phyloP scores from a whole-genome alignment of 257 asterid species.

The Ehretia macrophylla region DNA sequence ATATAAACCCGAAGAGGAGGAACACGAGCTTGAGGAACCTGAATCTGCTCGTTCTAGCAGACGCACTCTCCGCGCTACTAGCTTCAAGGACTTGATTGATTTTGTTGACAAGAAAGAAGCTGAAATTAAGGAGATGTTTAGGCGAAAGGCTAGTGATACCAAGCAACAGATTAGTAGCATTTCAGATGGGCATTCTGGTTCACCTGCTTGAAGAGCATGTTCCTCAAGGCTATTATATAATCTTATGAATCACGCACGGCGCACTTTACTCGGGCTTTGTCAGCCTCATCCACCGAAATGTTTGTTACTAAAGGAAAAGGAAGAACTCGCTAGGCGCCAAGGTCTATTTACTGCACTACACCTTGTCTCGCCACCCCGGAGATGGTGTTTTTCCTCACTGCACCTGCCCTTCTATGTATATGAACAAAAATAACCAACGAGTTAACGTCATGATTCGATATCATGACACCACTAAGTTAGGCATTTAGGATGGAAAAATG shows the following conservation, averaged over 20 bases:
- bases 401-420: background rate
- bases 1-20: constrained; percentile 37
- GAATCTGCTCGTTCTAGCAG: constrained; percentile 26
- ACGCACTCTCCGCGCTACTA: constrained; percentile 30
- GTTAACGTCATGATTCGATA: no score
- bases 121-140: constrained; percentile 56
- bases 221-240: no score
- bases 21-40: constrained; percentile 29
- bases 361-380: no score
- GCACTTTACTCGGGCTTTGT: no score
- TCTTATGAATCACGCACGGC: no score
- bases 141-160: constrained; percentile 38
- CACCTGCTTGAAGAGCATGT: constrained; percentile 11
- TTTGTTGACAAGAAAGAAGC: constrained; percentile 72
- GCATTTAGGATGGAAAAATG: no score
- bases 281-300: no score
- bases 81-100: constrained; percentile 55
- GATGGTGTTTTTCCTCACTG: constrained; percentile 3
- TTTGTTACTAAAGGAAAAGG: no score
- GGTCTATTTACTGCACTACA: no score
- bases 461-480: no score
- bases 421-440: no score
- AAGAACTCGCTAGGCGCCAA: no score
- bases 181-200: constrained; percentile 34
- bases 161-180: constrained; percentile 30